phyloP scores from a whole-genome alignment of 768 basidiomycete species.

The Psilocybe cyanescens region DNA sequence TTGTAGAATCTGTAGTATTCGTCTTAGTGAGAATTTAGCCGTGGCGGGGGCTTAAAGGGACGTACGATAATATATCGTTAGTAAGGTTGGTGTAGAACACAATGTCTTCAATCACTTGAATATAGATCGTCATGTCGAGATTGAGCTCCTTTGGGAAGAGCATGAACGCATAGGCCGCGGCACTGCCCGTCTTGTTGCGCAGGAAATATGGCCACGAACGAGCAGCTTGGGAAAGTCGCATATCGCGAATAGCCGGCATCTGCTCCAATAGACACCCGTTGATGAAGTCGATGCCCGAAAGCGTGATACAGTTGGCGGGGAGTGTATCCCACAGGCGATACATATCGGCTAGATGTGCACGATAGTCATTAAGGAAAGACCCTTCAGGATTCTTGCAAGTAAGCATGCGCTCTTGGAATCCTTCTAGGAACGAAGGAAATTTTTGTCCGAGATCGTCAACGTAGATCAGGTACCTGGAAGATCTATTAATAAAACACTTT shows the following conservation, averaged over 20 bases:
- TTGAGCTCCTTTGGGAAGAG: conserved; percentile 7
- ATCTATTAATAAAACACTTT: background rate
- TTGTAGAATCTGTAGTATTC: conserved; percentile 8
- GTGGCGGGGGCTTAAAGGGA: background rate
- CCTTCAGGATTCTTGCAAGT: background rate
- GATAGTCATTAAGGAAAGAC: background rate
- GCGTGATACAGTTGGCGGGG: conserved; percentile 7
- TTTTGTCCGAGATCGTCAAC: conserved; percentile 7
- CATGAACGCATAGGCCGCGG: conserved; percentile 6
- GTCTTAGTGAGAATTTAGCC: background rate
- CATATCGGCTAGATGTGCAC: background rate
- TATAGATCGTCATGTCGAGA: conserved; percentile 4
- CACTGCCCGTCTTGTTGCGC: conserved; percentile 9
- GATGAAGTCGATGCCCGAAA: conserved; percentile 8
- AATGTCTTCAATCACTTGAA: conserved; percentile 11
- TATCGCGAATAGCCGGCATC: background rate
- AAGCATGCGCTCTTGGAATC: background rate
- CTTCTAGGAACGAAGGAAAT: background rate
- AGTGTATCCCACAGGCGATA: conserved; percentile 11
- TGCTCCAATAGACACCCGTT: conserved; percentile 10
- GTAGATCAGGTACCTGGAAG: background rate
- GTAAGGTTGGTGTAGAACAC: conserved; percentile 1
- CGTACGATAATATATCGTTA: conserved; percentile 14
- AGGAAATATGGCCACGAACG: conserved; percentile 13
- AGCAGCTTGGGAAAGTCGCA: background rate